These are phyloP conservation scores for Skeletonema tropicum DNA, from an alignment of 108 stramenopile genomes.

Conservation along the genomic window DNA sequence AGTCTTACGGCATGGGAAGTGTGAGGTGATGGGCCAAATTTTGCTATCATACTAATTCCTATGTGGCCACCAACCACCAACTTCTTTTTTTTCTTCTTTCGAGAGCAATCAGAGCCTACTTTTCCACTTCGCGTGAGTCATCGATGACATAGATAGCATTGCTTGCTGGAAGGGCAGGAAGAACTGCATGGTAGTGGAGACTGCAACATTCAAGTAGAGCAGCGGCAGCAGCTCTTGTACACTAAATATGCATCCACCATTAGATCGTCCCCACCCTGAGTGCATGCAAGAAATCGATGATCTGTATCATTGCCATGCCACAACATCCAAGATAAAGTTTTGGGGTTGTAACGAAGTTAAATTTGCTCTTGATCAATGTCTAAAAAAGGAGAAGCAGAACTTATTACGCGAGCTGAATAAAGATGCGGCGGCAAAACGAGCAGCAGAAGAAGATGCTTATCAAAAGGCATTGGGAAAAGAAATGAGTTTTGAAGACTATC, in stretches of 20 bases:
- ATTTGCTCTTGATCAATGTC: conserved; percentile 73
- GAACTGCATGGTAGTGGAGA: too few species aligned
- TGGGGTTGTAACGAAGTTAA: conserved; percentile 91
- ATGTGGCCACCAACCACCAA: too few species aligned
- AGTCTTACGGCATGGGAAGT: too few species aligned
- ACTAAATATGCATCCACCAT: conserved; percentile 87
- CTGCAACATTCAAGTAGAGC: too few species aligned
- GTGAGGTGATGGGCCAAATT: too few species aligned
- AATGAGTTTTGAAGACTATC: conserved; percentile 78
- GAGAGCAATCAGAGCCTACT: too few species aligned
- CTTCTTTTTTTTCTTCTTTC: too few species aligned
- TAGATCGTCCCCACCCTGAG: conserved; percentile 91
- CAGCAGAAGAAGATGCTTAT: conserved; percentile 64
- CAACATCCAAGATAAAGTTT: conserved; percentile 68
- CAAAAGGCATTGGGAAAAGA: conserved; percentile 69
- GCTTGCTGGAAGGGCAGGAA: too few species aligned
- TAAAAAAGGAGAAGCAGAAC: conserved; percentile 81
- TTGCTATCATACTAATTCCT: neutral
- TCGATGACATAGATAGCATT: too few species aligned
- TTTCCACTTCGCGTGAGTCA: too few species aligned
- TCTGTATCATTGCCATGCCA: conserved; percentile 81
- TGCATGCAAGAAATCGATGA: conserved; percentile 77
- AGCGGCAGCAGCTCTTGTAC: neutral
- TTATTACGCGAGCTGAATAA: conserved; percentile 71
- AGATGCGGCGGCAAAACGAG: conserved; percentile 54